Evolutionary conservation across 805 yeast genomes (phyloP).

Genomic region (Soucietia sequanensis): DNA sequence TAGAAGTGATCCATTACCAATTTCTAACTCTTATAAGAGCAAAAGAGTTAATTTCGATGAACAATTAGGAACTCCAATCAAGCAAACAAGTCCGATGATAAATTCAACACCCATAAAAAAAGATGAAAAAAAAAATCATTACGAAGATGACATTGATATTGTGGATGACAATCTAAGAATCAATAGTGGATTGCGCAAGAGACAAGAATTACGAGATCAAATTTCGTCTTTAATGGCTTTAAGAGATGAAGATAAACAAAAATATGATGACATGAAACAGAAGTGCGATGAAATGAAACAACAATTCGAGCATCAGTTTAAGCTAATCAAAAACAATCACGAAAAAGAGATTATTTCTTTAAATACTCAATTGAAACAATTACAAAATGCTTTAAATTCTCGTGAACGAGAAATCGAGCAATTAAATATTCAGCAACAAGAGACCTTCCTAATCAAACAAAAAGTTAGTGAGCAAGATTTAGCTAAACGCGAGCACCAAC

Average conservation of each 20-base stretch:
- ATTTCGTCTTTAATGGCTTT: slow-evolving; percentile 1
- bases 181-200: slow-evolving; percentile 3
- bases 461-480: slow-evolving; percentile 8
- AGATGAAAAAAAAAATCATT: not conserved
- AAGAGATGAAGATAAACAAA: slow-evolving; percentile 5
- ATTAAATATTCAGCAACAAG: slow-evolving; percentile 6
- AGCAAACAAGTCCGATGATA: not conserved
- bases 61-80: not conserved
- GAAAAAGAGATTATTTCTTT: not conserved
- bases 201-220: slow-evolving; percentile 1
- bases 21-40: slow-evolving; percentile 2
- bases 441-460: slow-evolving; percentile 5
- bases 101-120: not conserved
- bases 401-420: slow-evolving; percentile 1
- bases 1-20: slow-evolving; percentile 3
- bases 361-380: not conserved
- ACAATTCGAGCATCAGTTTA: slow-evolving; percentile 1
- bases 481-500: not conserved
- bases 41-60: slow-evolving; percentile 14
- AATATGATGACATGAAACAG: slow-evolving; percentile 3
- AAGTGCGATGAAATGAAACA: slow-evolving; percentile 3
- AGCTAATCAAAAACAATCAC: not conserved
- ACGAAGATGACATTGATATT: slow-evolving; percentile 10
- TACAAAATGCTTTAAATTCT: not conserved
- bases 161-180: slow-evolving; percentile 12